Base-by-base conservation (phyloP, 805 yeast genomes). In the Candida yuanshanica region DNA sequence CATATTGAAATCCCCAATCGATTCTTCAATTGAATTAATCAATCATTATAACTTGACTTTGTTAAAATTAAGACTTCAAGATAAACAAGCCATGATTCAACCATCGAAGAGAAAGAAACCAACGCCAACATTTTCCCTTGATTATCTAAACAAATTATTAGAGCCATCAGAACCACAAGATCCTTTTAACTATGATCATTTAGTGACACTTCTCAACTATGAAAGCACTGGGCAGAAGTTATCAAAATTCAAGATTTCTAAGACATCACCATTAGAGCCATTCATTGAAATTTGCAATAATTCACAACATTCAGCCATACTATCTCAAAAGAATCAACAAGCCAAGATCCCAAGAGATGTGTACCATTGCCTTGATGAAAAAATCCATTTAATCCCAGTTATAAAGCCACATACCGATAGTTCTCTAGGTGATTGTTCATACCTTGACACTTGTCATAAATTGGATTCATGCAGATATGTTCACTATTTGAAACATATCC, bases 401-500 rank as follows among this genome's bases (percentile, higher is more conserved):
- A 60, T 75, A 23, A 76, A 74, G 44, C 53, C 63, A 13, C 80
- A 76, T 42, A 88, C 96, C 0, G 97, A 91, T 52, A 41, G 64
- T 2, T 63, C 70, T 14, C 59, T 87, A 7, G 97, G 96, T 1
- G 97, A 90, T 60, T 90, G 98, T 58, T 89, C 96, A 9, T 90
- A 90, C 57, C 69, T 90, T 44, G 97, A 90, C 57, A 89, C 97
- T 1, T 90, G 98, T 57, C 96, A 86, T 64, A 88, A 88, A 61
- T 73, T 86, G 58, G 77, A 76, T 45, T 68, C 78, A 9, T 90
- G 97, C 60, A 69, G 93, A 20, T 90, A 84, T 56, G 69, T 87
- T 27, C 98, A 90, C 62, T 90, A 90, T 57, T 64, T 71, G 41
- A 69, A 63, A 44, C 66, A 64, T 43, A 43, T 60, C 9, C 72